Evolutionary conservation across 345 rosid genomes (phyloP).

Genomic region (Sisymbrium irio): DNA sequence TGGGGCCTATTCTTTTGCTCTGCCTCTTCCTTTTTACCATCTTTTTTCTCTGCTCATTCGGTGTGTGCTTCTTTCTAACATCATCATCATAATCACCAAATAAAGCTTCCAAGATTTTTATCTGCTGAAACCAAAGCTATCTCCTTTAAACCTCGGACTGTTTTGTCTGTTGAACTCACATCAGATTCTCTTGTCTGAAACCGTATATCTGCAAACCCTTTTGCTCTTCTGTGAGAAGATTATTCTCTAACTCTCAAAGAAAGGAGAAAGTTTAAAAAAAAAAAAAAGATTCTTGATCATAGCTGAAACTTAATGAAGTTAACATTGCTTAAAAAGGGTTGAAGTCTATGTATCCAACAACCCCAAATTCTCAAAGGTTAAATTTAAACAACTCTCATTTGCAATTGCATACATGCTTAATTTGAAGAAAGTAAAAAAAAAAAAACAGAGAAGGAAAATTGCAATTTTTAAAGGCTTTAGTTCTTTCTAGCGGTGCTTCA

Average conservation of each 20-base stretch:
- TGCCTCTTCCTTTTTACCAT: not conserved
- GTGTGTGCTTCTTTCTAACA: constrained; percentile 16
- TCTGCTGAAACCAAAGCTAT: not conserved
- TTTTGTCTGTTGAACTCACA: not conserved
- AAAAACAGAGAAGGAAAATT: constrained; percentile 13
- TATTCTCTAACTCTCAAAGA: constrained; percentile 6
- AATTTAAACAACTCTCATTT: not conserved
- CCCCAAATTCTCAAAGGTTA: constrained; percentile 4
- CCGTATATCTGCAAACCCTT: not conserved
- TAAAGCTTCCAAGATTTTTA: not conserved
- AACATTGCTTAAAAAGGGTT: constrained; percentile 7
- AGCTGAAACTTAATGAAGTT: constrained; percentile 18
- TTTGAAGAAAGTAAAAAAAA: not conserved
- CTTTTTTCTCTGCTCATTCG: not conserved
- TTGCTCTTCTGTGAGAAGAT: not conserved
- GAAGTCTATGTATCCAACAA: constrained; percentile 19
- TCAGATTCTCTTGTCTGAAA: not conserved
- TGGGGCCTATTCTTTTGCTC: not conserved
- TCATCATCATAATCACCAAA: constrained; percentile 1
- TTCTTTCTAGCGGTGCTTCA: constrained; percentile 22
- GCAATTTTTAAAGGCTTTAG: constrained; percentile 10
- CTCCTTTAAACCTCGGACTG: not conserved
- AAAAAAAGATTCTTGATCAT: not conserved
- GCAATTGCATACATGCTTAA: constrained; percentile 24
- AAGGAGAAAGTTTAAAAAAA: not conserved